phyloP scores from a whole-genome alignment of 177 flowering plant species.

The Vitis hybrid region DNA sequence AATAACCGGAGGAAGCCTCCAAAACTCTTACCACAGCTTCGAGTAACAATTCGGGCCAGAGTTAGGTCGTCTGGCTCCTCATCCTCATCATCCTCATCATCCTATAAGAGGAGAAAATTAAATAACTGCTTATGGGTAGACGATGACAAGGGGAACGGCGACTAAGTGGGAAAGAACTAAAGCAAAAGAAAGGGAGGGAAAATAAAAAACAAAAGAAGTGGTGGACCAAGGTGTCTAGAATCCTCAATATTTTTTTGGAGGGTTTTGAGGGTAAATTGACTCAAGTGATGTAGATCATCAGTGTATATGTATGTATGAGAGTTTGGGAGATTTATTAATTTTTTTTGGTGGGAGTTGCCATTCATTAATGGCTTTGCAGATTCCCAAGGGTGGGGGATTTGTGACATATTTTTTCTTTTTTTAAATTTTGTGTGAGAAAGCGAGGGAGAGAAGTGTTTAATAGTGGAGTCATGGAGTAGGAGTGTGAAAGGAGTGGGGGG shows the following conservation, averaged over 20 bases:
- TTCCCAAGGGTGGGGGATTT: constrained; percentile 81
- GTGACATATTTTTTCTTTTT: constrained; percentile 16
- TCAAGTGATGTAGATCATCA: constrained; percentile 33
- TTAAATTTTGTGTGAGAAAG: constrained; percentile 15
- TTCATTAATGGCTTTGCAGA: constrained; percentile 61
- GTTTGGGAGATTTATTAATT: constrained; percentile 23
- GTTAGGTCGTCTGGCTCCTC: constrained; percentile 35
- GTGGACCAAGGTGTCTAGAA: constrained; percentile 35
- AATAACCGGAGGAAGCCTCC: constrained; percentile 36
- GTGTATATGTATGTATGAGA: constrained; percentile 19
- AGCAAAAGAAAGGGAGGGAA: constrained; percentile 1
- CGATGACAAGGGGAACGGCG: constrained; percentile 46
- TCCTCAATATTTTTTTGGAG: constrained; percentile 45
- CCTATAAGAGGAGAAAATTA: constrained; percentile 64
- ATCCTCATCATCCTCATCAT: constrained; percentile 39
- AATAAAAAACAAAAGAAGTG: constrained; percentile 15
- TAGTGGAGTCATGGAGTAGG: constrained; percentile 33
- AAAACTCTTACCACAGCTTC: constrained; percentile 50
- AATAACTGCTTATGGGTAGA: constrained; percentile 52
- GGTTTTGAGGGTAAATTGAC: constrained; percentile 34
- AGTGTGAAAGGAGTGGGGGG: constrained; percentile 37
- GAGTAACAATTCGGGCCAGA: constrained; percentile 45
- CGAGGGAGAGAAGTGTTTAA: constrained; percentile 7
- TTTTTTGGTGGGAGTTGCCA: constrained; percentile 37
- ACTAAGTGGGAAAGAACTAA: constrained; percentile 14